Percentiles rank a stretch among this genome's conserved stretches.
Evolutionary conservation across 495 filamentous ascomycete genomes (phyloP).

Genomic region (Penicillium paradoxum): DNA sequence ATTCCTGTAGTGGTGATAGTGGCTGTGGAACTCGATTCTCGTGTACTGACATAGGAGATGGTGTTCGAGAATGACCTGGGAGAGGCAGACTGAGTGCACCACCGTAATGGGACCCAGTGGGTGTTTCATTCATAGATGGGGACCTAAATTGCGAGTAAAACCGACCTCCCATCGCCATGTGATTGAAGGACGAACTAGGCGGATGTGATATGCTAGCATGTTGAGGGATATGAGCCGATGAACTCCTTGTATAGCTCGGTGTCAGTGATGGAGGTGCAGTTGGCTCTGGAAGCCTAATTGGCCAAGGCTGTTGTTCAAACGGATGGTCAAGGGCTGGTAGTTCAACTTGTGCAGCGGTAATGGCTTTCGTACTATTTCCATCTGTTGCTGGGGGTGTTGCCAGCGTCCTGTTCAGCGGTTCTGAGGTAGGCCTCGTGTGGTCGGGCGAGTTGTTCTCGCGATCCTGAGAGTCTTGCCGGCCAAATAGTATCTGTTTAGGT

Average conservation of each 20-base stretch:
- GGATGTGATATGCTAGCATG: slow-evolving; percentile 14
- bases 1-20: not conserved
- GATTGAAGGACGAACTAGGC: slow-evolving; percentile 2
- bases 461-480: slow-evolving; percentile 13
- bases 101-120: slow-evolving; percentile 3
- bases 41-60: not conserved
- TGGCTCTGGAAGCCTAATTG: slow-evolving; percentile 2
- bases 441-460: not conserved
- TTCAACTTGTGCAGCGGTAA: not conserved
- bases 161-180: slow-evolving; percentile 5
- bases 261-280: slow-evolving; percentile 1
- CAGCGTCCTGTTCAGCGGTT: not conserved
- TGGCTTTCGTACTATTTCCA: not conserved
- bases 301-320: slow-evolving; percentile 4
- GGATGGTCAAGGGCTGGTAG: not conserved
- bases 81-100: slow-evolving; percentile 14
- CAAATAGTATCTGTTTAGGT: slow-evolving; percentile 17
- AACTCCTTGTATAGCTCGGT: not conserved
- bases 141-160: slow-evolving; percentile 21
- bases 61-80: slow-evolving; percentile 7
- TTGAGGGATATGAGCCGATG: not conserved
- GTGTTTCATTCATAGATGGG: not conserved
- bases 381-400: not conserved
- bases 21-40: not conserved
- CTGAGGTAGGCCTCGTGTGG: not conserved